Base-by-base conservation (phyloP, 345 rosid species). In the Bruguiera sexangula region DNA sequence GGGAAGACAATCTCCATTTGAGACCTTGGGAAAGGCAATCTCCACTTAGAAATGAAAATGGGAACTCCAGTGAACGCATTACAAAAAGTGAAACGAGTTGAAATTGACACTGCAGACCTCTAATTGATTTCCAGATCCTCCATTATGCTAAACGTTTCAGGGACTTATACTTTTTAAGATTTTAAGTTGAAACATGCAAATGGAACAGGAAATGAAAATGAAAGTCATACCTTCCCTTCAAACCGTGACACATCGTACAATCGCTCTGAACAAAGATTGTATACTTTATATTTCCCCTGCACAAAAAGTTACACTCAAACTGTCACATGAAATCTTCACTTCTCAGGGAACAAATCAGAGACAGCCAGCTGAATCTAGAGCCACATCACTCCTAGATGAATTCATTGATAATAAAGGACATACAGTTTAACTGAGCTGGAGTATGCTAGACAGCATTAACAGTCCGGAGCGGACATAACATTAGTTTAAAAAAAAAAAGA, bases 231-330 rank as follows among this genome's bases (percentile, higher is more conserved):
- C 80, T 76, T 76, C 59, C 80, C 80, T 68, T 63, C 69, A 63
- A 76, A 76, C 50, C 30, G 67, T 27, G 80, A 72, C 37, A 73
- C 80, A 22, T 76, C 76, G 9, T 76, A 76, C 57, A 76, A 34
- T 67, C 80, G 68, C 76, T 76, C 80, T 20, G 76, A 56, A 55
- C 76, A 76, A 53, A 76, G 76, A 76, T 76, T 76, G 34, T 76
- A 76, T 8, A 76, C 80, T 60, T 76, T 76, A 56, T 72, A 76
- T 68, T 72, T 76, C 62, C 76, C 76, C 80, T 76, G 76, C 76
- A 65, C 29, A 69, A 34, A 71, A 65, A 51, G 46, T 73, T 10
- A 66, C 11, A 15, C 36, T 55, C 22, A 55, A 73, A 74, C 66
- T 65, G 72, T 58, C 37, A 62, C 64, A 20, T 15, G 59, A 29